Conservation (phyloP, 148 eudicot genomes). For the Bassia scoparia region DNA sequence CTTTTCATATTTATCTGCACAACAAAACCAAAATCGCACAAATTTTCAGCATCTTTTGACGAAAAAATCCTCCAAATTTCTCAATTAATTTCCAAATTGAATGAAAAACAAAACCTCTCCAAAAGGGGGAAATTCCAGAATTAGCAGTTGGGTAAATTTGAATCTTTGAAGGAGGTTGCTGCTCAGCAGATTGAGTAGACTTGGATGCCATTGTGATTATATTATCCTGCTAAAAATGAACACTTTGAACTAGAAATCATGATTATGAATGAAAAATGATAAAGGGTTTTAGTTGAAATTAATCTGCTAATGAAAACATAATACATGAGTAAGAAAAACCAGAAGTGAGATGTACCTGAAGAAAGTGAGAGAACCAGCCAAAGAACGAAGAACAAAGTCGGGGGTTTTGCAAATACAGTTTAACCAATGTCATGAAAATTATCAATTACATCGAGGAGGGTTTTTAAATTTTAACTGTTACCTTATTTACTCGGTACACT, state of each 20-base stretch:
- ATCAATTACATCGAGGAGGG: too few relatives aligned
- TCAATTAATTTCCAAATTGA: not conserved
- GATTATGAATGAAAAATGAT: not conserved
- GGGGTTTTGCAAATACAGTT: too few relatives aligned
- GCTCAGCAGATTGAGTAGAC: conserved; percentile 27
- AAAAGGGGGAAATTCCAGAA: conserved; percentile 65
- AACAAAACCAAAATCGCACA: conserved; percentile 15
- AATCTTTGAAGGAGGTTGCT: conserved; percentile 36
- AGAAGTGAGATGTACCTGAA: too few relatives aligned
- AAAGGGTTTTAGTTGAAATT: not conserved
- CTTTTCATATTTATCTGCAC: conserved; percentile 82
- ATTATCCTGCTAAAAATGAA: not conserved
- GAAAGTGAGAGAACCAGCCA: too few relatives aligned
- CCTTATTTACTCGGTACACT: too few relatives aligned
- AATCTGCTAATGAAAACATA: too few relatives aligned
- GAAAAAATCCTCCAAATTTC: not conserved
- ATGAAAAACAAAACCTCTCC: conserved; percentile 54
- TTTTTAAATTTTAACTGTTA: too few relatives aligned
- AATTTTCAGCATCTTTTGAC: not conserved
- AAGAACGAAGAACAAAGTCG: too few relatives aligned
- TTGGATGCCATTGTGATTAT: conserved; percentile 20
- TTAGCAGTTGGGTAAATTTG: conserved; percentile 67
- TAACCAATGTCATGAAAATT: too few relatives aligned
- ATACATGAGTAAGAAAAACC: too few relatives aligned
- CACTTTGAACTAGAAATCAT: not conserved